Evolutionary conservation across 176 grass and related monocot genomes (phyloP), one percentile per base, ranked within the genome.

Genomic region (Ensete ventricosum): DNA sequence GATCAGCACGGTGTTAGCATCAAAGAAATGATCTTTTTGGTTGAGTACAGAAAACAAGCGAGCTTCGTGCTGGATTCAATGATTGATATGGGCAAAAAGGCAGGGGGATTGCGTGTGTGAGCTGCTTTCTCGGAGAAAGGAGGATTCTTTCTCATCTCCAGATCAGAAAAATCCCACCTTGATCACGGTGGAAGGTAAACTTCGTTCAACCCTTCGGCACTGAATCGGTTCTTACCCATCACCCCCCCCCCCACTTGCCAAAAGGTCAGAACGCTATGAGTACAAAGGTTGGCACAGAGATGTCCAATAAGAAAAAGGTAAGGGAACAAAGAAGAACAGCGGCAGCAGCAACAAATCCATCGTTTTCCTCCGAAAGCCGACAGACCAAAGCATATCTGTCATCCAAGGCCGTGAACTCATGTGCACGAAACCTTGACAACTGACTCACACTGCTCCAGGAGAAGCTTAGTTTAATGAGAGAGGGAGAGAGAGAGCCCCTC

Each of bases 401-500:
- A 19, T 26, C 59, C 22, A 14, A 24, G 50, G 50, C 43, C 53
- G 21, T 26, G 11, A 52, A 66, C 62, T 25, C 60, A 11, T 10
- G 26, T 43, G 53, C 52, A 77, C 12, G 65, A 77, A 26, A 65
- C 60, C 60, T 43, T 43, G 34, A 43, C 34, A 43, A 43, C 4
- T 4, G 34, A 43, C 34, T 43, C 34, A 14, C 17, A 13, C 6
- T 12, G 34, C 34, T 43, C 34, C 34, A 43, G 34, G 34, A 43
- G 34, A 43, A 43, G 14, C 48, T 25, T 75, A 63, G 73, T 66
- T 66, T 77, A 66, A 65, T 77, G 1, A 12, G 34, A 23, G 22
- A 23, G 22, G n/a, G n/a, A 23, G 22, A 23, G 22, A 23, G 22
- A 6, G 43, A 25, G 21, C 49, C 74, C 74, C 52, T 25, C 0